Conservation (phyloP, 805 yeast species). For the Alloascoidea africana region DNA sequence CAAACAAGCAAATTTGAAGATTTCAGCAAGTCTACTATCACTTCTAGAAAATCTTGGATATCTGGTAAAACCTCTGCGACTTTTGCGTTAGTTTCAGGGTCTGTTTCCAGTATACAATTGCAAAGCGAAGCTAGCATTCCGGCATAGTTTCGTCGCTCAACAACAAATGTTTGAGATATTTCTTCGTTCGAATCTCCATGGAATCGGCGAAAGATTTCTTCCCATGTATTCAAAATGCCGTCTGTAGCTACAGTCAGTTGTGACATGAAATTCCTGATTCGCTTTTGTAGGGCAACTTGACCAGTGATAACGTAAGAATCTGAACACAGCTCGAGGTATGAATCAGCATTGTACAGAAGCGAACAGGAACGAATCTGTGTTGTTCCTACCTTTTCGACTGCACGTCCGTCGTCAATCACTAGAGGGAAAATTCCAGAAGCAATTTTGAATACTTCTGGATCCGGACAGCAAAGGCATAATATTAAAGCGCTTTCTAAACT, state of each 20-base stretch:
- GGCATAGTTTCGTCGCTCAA: constrained; percentile 48
- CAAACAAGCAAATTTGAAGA: constrained; percentile 37
- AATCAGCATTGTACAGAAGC: constrained; percentile 18
- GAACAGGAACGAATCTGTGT: too few species aligned
- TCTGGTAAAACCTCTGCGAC: constrained; percentile 58
- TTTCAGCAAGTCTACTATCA: constrained; percentile 18
- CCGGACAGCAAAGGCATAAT: neutral
- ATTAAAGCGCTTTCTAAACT: neutral
- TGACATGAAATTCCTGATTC: constrained; percentile 28
- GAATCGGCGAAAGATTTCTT: constrained; percentile 36
- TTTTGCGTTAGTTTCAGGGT: too few species aligned
- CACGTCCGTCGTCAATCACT: too few species aligned
- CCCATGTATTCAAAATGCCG: constrained; percentile 27
- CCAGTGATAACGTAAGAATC: constrained; percentile 53
- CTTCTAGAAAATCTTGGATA: constrained; percentile 18
- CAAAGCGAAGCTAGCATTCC: constrained; percentile 59
- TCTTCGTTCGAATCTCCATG: constrained; percentile 10
- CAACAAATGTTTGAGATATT: constrained; percentile 8
- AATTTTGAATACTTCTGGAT: neutral
- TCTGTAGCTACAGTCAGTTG: constrained; percentile 14
- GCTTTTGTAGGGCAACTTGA: constrained; percentile 58
- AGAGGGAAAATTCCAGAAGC: too few species aligned
- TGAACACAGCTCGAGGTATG: constrained; percentile 28
- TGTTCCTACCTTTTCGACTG: too few species aligned
- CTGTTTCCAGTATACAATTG: too few species aligned